Evolutionary conservation across 805 yeast species (phyloP).

Genomic region (Teunomyces lycoperdinae): DNA sequence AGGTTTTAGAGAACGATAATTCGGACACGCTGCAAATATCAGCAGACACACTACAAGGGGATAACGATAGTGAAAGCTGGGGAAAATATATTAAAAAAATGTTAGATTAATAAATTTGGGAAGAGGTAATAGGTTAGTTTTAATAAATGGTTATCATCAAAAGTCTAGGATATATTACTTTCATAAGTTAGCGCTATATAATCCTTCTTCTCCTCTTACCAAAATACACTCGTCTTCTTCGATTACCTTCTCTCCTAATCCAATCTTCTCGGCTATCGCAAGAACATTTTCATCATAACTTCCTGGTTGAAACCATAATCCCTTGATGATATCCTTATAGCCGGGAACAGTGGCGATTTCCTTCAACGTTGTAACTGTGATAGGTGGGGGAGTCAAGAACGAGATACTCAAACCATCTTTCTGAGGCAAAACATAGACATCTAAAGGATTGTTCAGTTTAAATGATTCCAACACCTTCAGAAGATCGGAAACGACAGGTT

Average conservation of each 20-base stretch:
- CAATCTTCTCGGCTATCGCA: slow-evolving; percentile 36
- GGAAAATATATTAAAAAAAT: slow-evolving; percentile 29
- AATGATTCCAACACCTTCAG: slow-evolving; percentile 24
- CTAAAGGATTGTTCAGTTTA: slow-evolving; percentile 15
- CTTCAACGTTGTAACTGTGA: slow-evolving; percentile 40
- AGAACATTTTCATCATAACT: slow-evolving; percentile 56
- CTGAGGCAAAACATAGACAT: slow-evolving; percentile 20
- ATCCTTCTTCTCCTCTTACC: slow-evolving; percentile 59
- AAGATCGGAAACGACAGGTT: slow-evolving; percentile 34
- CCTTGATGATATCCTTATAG: slow-evolving; percentile 41
- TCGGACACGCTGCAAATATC: background rate
- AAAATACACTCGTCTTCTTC: slow-evolving; percentile 66
- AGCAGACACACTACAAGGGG: slow-evolving; percentile 8
- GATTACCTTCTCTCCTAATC: slow-evolving; percentile 30
- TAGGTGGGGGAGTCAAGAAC: slow-evolving; percentile 72
- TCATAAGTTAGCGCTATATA: slow-evolving; percentile 38
- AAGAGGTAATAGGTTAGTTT: background rate
- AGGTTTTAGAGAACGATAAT: slow-evolving; percentile 14
- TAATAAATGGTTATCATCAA: background rate
- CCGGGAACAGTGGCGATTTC: slow-evolving; percentile 40
- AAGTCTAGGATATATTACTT: background rate
- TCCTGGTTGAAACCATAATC: slow-evolving; percentile 86
- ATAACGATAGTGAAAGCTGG: slow-evolving; percentile 41
- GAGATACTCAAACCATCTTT: slow-evolving; percentile 55
- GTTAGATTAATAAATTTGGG: slow-evolving; percentile 10